Base-by-base conservation (phyloP, 2,329 filamentous ascomycete species). In the Phaeosphaeria sp. region DNA sequence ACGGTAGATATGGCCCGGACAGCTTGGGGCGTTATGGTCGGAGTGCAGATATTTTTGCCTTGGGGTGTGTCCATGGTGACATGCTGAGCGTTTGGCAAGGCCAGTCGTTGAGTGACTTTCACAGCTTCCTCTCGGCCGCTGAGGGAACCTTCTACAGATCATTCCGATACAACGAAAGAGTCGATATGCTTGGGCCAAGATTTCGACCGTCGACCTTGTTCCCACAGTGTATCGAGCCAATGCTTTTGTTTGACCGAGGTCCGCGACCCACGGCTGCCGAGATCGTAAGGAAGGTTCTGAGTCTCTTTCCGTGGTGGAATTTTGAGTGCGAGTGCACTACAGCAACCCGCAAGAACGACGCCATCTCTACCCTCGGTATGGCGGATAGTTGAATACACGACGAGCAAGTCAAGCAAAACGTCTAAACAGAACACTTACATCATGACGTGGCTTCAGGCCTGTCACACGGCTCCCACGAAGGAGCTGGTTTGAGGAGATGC, bases 31-130 rank as follows among this genome's bases (percentile, higher is more conserved):
- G 47, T 4, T 60, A 64, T 44, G 64, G 64, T 11, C 53, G 49
- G 1, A 53, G 55, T 21, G 40, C 56, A 11, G 63, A 64, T 30
- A 55, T 67, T 6, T 67, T 64, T 36, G 50, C 63, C 1, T 53
- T 67, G 4, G 64, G 63, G 2, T 53, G 55, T 27, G 62, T 67
- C 0, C 65, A 65, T 36, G 49, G 56, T 7, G 64, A 65, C n/a
- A 59, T 67, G 52, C 56, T 65, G 6, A 54, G 51, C 2, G 50
- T 60, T 4, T 58, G 36, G 30, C 40, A 24, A 45, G 45, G 15
- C 56, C 52, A 57, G 56, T 62, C 53, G 6, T 17, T 49, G 18
- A 18, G 30, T 2, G 33, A 17, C 2, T 24, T 39, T 21, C 30
- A 50, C 18, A n/a, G 22, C 7, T 40, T 24, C 21, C 33, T 50